Percentiles rank a stretch among this genome's conserved stretches.
These are phyloP conservation scores for Themeda triandra DNA, from an alignment of 176 grass and related monocot genomes.

Conservation along the genomic window DNA sequence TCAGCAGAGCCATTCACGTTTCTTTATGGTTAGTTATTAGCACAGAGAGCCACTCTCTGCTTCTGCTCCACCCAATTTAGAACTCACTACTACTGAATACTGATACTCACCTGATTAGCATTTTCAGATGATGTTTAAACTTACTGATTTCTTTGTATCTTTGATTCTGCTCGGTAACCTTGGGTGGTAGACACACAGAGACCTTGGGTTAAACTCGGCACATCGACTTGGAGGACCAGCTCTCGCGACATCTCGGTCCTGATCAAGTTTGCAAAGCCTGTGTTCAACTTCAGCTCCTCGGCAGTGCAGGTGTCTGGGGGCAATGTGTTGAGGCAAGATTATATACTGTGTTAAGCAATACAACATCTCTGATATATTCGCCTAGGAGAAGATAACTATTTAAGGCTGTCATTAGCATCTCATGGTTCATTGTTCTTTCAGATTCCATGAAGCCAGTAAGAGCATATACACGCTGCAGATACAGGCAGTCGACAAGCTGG, in stretches of 20 bases:
- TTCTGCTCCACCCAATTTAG: not conserved
- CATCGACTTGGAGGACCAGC: slow-evolving; percentile 59
- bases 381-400: not conserved
- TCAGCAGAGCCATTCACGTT: slow-evolving; percentile 64
- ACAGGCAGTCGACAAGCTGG: slow-evolving; percentile 51
- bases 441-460: slow-evolving; percentile 80
- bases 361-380: not conserved
- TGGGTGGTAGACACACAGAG: slow-evolving; percentile 46
- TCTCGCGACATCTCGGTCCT: slow-evolving; percentile 59
- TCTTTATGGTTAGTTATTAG: slow-evolving; percentile 62
- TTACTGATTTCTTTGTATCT: not conserved
- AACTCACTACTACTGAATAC: not conserved
- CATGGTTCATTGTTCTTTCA: slow-evolving; percentile 27
- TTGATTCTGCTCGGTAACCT: not conserved
- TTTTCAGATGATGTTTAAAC: not conserved
- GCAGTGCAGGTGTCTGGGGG: slow-evolving; percentile 64
- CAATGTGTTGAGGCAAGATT: slow-evolving; percentile 60
- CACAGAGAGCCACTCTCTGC: not conserved
- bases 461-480: slow-evolving; percentile 69
- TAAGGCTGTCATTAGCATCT: not conserved
- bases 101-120: not conserved
- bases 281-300: slow-evolving; percentile 88
- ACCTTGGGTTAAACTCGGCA: slow-evolving; percentile 71
- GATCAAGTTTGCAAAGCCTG: slow-evolving; percentile 82
- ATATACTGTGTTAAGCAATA: not conserved